A percentile compares a stretch with the other conserved stretches of the same genome.
These are phyloP conservation scores for Eragrostis curvula DNA, from an alignment of 176 grass and related monocot species.

Conservation along the genomic window DNA sequence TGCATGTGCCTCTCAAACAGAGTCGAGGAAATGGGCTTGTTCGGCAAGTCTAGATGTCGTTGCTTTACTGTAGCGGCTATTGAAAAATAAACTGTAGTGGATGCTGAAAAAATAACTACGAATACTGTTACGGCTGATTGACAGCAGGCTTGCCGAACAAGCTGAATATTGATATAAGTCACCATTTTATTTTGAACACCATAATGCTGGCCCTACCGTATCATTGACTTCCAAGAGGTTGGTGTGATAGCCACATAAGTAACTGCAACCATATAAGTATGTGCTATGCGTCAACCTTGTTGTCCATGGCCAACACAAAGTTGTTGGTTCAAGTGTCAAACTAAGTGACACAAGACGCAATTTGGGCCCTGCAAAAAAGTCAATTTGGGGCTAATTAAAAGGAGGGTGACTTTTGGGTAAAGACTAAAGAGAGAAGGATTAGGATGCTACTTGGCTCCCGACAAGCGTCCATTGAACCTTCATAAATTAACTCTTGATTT, in stretches of 20 bases:
- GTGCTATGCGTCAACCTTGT: no score
- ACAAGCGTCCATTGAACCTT: background rate
- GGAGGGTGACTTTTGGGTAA: background rate
- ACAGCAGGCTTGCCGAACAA: no score
- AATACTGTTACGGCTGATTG: no score
- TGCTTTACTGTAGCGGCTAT: no score
- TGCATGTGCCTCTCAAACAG: no score
- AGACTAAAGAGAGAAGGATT: background rate
- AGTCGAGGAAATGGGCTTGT: no score
- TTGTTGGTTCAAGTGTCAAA: constrained; percentile 25
- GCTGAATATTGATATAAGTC: background rate
- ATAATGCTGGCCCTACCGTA: background rate
- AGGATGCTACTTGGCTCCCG: background rate
- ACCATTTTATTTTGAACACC: background rate
- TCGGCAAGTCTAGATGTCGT: no score
- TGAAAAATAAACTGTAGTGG: no score
- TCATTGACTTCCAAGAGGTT: background rate
- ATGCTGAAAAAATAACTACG: no score
- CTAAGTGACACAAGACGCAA: constrained; percentile 9
- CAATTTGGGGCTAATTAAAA: constrained; percentile 1
- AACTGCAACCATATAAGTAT: background rate
- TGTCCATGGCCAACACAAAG: background rate
- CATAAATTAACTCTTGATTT: no score
- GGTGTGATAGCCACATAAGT: background rate
- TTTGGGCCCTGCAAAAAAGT: constrained; percentile 5